Evolutionary conservation across 1,284 basidiomycete species (phyloP).

Genomic region (Malassezia obtusa): DNA sequence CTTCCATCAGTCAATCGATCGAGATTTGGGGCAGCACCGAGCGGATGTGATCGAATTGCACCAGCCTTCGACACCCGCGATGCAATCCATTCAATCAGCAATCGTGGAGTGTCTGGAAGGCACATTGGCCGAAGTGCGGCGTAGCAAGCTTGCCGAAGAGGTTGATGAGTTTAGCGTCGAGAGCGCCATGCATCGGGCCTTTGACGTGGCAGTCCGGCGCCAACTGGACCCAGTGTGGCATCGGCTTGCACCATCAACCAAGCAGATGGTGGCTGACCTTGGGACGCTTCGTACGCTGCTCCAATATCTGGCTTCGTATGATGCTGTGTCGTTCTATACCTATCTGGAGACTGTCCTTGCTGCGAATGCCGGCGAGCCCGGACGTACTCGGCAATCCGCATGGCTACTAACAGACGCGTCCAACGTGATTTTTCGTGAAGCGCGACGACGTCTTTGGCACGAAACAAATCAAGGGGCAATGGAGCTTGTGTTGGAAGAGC

Average conservation of each 20-base stretch:
- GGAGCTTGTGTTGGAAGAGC: constrained; percentile 65
- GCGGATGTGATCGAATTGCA: constrained; percentile 89
- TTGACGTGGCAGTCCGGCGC: constrained; percentile 76
- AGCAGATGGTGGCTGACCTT: constrained; percentile 80
- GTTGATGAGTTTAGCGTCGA: constrained; percentile 86
- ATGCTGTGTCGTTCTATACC: constrained; percentile 77
- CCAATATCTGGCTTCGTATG: constrained; percentile 76
- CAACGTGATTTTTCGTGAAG: constrained; percentile 73
- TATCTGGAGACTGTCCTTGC: constrained; percentile 85
- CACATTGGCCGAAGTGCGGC: constrained; percentile 80
- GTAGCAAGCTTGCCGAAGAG: constrained; percentile 78
- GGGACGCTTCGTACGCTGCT: constrained; percentile 74
- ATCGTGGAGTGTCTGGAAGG: constrained; percentile 90
- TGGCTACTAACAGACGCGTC: constrained; percentile 88
- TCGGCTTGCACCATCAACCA: constrained; percentile 81
- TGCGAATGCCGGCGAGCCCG: constrained; percentile 51
- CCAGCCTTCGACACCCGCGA: constrained; percentile 71
- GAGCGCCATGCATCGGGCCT: constrained; percentile 86
- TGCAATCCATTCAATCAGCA: constrained; percentile 81
- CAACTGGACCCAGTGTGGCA: constrained; percentile 94
- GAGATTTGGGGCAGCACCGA: constrained; percentile 49
- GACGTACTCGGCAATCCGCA: constrained; percentile 58
- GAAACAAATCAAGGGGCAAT: constrained; percentile 5
- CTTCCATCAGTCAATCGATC: constrained; percentile 57
- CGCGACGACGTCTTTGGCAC: constrained; percentile 62